These are phyloP conservation scores for Dothideomycetidae sp. DNA, from an alignment of 2,329 filamentous ascomycete genomes.

Conservation along the genomic window DNA sequence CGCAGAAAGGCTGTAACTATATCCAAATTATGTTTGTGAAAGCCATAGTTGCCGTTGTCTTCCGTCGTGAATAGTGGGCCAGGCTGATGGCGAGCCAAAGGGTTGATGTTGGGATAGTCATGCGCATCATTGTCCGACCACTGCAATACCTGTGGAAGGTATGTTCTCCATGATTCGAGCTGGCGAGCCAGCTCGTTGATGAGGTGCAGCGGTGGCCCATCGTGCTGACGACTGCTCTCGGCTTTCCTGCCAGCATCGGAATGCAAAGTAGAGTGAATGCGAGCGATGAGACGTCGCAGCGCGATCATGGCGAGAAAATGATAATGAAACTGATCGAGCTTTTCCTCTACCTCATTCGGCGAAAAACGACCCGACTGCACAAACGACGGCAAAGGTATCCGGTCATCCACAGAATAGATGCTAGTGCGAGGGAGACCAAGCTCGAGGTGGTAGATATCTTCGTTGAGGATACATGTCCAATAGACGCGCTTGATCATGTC, in stretches of 20 bases:
- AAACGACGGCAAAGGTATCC: conserved; percentile 43
- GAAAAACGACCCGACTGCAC: conserved; percentile 27
- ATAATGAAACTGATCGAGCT: conserved; percentile 39
- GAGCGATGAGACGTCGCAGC: conserved; percentile 38
- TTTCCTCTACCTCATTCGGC: conserved; percentile 34
- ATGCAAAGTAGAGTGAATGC: conserved; percentile 39
- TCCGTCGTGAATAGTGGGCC: conserved; percentile 34
- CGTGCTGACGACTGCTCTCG: conserved; percentile 23
- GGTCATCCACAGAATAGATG: conserved; percentile 37
- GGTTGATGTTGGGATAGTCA: conserved; percentile 25
- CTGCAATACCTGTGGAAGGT: conserved; percentile 40
- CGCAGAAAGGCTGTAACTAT: conserved; percentile 43
- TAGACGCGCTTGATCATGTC: conserved; percentile 42
- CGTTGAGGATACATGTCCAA: conserved; percentile 44
- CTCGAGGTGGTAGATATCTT: conserved; percentile 43
- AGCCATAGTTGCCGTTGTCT: conserved; percentile 29
- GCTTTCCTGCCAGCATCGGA: conserved; percentile 16
- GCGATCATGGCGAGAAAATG: conserved; percentile 48
- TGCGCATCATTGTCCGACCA: conserved; percentile 42
- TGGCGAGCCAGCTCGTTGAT: conserved; percentile 40
- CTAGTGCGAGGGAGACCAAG: conserved; percentile 44
- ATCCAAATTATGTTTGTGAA: conserved; percentile 40
- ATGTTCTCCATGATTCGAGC: conserved; percentile 43
- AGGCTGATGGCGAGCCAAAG: conserved; percentile 16
- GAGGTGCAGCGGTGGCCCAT: conserved; percentile 27